phyloP scores from a whole-genome alignment of 2,329 filamentous ascomycete species.

The Phaeosphaeria sp. region DNA sequence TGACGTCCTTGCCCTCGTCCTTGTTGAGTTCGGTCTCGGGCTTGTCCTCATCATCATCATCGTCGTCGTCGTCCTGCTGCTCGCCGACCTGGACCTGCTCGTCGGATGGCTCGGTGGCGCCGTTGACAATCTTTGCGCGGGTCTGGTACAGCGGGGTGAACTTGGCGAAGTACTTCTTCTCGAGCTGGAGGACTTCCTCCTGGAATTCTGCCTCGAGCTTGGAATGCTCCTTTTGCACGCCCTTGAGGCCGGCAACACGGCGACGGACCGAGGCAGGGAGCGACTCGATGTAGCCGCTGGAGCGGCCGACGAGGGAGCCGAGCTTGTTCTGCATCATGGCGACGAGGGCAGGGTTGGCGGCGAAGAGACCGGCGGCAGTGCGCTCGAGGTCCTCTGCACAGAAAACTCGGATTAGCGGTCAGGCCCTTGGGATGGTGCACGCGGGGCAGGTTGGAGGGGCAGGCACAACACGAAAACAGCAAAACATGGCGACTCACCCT shows the following conservation, averaged over 20 bases:
- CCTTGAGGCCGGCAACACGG: constrained; percentile 93
- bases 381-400: constrained; percentile 85
- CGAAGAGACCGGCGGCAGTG: constrained; percentile 89
- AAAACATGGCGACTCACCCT: constrained; percentile 69
- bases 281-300: constrained; percentile 97
- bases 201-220: constrained; percentile 99
- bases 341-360: constrained; percentile 91
- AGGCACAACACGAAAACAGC: not conserved
- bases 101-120: constrained; percentile 81
- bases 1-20: constrained; percentile 61
- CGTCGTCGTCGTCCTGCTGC: constrained; percentile 74
- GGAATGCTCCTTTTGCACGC: constrained; percentile 97
- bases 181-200: constrained; percentile 94
- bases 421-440: constrained; percentile 27
- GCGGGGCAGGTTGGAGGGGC: constrained; percentile 39
- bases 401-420: constrained; percentile 47
- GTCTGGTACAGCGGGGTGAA: constrained; percentile 97
- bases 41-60: constrained; percentile 53
- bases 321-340: constrained; percentile 98
- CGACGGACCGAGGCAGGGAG: constrained; percentile 87
- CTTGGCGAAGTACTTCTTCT: constrained; percentile 99
- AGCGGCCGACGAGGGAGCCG: constrained; percentile 88
- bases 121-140: constrained; percentile 92
- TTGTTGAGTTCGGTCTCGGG: constrained; percentile 65
- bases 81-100: constrained; percentile 87